Percentiles rank a stretch among this genome's conserved stretches.
These are phyloP conservation scores for Mycocentrospora acerina DNA, from an alignment of 2,329 filamentous ascomycete genomes.

Conservation along the genomic window DNA sequence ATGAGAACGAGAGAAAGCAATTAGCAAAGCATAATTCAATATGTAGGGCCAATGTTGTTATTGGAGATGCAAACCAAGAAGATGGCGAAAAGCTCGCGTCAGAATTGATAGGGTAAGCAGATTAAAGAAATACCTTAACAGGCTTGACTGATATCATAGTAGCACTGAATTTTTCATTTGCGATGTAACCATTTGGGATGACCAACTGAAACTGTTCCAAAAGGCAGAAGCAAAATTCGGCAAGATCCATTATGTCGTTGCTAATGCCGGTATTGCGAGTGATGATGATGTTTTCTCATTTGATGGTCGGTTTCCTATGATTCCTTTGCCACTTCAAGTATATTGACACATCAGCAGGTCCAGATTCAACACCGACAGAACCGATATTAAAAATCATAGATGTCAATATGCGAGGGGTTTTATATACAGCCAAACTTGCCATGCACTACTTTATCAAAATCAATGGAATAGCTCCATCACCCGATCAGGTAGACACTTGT, in stretches of 20 bases:
- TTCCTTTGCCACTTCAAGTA: neutral
- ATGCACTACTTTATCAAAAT: slow-evolving; percentile 10
- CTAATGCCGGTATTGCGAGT: slow-evolving; percentile 9
- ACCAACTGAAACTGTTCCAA: slow-evolving; percentile 7
- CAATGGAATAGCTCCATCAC: slow-evolving; percentile 1
- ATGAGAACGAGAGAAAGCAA: too few relatives aligned
- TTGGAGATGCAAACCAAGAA: neutral
- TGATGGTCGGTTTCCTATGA: slow-evolving; percentile 2
- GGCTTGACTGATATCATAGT: neutral
- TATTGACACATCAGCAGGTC: neutral
- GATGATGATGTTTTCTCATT: slow-evolving; percentile 11
- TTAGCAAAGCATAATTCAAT: too few relatives aligned
- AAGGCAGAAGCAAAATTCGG: neutral
- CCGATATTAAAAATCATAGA: neutral
- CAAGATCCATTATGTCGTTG: slow-evolving; percentile 7
- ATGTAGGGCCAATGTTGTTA: slow-evolving; percentile 1
- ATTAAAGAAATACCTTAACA: neutral
- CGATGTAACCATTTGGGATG: slow-evolving; percentile 11
- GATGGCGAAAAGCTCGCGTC: neutral
- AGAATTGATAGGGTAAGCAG: slow-evolving; percentile 1
- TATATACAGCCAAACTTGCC: slow-evolving; percentile 9
- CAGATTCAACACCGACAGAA: neutral
- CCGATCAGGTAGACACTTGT: slow-evolving; percentile 7
- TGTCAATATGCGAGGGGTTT: too few relatives aligned
- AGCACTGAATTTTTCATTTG: slow-evolving; percentile 5